Base-by-base conservation (phyloP, 805 yeast genomes). In the Wickerhamiella azymoides region DNA sequence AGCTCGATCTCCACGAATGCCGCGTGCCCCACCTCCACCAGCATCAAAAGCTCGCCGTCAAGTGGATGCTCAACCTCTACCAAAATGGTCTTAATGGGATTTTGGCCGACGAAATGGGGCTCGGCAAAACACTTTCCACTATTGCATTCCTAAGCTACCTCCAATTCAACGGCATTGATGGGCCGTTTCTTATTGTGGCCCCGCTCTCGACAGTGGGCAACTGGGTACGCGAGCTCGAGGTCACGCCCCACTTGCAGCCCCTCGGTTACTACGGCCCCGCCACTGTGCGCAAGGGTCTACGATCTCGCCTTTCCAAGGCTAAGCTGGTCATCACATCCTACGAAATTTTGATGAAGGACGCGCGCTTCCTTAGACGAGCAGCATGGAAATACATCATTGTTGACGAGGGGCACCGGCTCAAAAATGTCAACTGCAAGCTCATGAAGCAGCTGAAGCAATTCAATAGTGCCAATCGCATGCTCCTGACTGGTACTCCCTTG, bases 101-200 rank as follows among this genome's bases (percentile, higher is more conserved):
- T 30, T 65, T 92, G 17, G 97, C 97, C 0, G 97, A 92, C 64
- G 97, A 89, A 61, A 89, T 89, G 98, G 97, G 97, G 0, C 66
- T 89, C 21, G 98, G 98, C 1, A 89, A 89, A 59, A 92, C 98
- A 0, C 62, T 89, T 7, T 95, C 92, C 61, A 80, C 92, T 37
- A 84, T 89, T 46, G 73, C 95, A 0, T 69, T 89, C 49, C 55
- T 86, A 3, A 75, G 84, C 5, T 84, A 80, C 56, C 65, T 88
- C 32, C 72, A 80, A 39, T 95, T 84, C 53, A 77, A 84, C 60
- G 86, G 83, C 2, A 74, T 84, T 1, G 56, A 59, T 0, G 93
- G 94, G 0, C 96, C 96, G 1, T 96, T 92, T 69, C 66, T 92
- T 47, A 80, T 92, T 21, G 88, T 92, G 21, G 97, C 89, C 8